Evolutionary conservation across 1,284 basidiomycete species (phyloP).

Genomic region (Ceratobasidium sp.): DNA sequence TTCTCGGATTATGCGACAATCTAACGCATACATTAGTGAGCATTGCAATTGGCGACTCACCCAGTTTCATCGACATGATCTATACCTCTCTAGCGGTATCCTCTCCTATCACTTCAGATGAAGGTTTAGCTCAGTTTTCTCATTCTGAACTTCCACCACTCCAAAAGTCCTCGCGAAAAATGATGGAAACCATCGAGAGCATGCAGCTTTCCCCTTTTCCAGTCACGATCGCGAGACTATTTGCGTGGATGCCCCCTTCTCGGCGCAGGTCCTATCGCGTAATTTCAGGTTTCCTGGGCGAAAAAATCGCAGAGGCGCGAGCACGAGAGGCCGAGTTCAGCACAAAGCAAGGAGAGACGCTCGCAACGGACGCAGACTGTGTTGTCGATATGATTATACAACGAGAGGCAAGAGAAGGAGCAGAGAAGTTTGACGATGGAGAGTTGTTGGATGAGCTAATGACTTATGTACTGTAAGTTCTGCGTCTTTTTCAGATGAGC

Average conservation of each 20-base stretch:
- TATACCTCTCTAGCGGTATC: background rate
- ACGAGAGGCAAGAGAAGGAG: constrained; percentile 19
- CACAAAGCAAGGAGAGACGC: background rate
- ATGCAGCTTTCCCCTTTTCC: background rate
- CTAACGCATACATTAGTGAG: background rate
- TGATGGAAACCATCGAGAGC: background rate
- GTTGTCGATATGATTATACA: constrained; percentile 22
- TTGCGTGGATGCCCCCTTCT: background rate
- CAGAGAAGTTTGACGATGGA: background rate
- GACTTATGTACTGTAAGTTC: constrained; percentile 14
- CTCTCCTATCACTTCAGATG: background rate
- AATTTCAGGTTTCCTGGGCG: background rate
- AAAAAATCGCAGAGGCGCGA: background rate
- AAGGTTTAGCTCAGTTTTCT: background rate
- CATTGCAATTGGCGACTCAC: constrained; percentile 16
- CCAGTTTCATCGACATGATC: background rate
- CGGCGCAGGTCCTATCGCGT: background rate
- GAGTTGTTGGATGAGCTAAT: constrained; percentile 33
- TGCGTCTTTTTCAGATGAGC: background rate
- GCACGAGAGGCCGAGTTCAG: constrained; percentile 1
- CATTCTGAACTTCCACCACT: background rate
- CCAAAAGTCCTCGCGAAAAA: background rate
- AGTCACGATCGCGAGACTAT: background rate
- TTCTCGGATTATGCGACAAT: background rate
- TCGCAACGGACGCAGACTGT: constrained; percentile 26